Base-by-base conservation (phyloP, 176 grass and related monocot genomes). In the Zea mays region DNA sequence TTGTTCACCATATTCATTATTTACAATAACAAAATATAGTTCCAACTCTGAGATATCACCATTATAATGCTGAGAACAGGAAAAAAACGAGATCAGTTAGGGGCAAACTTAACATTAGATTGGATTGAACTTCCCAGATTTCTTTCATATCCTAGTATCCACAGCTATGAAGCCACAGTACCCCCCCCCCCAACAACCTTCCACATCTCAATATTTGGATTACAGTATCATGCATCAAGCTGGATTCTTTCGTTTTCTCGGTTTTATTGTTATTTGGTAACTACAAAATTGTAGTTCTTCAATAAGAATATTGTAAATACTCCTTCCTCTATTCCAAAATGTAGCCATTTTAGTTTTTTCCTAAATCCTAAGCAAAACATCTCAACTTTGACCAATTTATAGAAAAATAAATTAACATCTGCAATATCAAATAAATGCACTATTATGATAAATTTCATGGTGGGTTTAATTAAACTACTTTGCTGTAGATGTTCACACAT, bases 1-100 rank as follows among this genome's bases (percentile, higher is more conserved):
- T 86, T 99, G 92, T 74, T 99, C 96, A 45, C 96, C 96, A 59
- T 99, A 99, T 83, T 99, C 96, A 74, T 99, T 99, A 70, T 95
- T 99, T 52, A 99, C 75, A 65, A 95, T 86, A 84, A 99, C 96
- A 87, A 99, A 99, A 52, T 99, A 99, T 62, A 99, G 72, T 75
- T 99, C 96, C 86, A 99, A 57, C 69, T 95, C 87, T 12, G 96
- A 89, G 62, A 95, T 71, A 83, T 95, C 83, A 74, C 96, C 92
- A 72, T 90, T 56, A 76, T 92, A 99, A 79, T 88, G 96, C 96
- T 99, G 80, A 71, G 67, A 38, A 85, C 54, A 68, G 33, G 55
- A 67, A 48, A 20, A 39, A 65, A 76, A 13, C 41, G 3, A 50
- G 6, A 57, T 84, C 27, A 82, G 13, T 42, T 79, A 1, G 10